Evolutionary conservation across 345 rosid species (phyloP).

Genomic region (Stellera chamaejasme): DNA sequence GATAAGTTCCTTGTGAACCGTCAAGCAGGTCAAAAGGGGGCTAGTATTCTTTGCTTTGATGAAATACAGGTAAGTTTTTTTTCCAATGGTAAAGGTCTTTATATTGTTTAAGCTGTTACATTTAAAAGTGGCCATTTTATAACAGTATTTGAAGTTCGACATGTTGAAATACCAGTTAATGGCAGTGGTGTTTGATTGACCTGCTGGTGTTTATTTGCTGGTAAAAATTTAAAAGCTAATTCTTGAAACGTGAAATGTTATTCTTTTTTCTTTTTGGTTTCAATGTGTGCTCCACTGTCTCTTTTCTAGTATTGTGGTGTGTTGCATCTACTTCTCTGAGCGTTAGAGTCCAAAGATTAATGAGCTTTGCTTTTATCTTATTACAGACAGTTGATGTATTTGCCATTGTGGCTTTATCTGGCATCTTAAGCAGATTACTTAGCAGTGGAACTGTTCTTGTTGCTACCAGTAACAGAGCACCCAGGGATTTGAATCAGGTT

Average conservation of each 20-base stretch:
- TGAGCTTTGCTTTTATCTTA: conserved; percentile 17
- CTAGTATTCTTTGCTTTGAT: conserved; percentile 86
- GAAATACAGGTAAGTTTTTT: conserved; percentile 69
- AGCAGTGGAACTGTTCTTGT: conserved; percentile 83
- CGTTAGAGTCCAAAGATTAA: conserved; percentile 12
- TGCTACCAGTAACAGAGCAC: conserved; percentile 91
- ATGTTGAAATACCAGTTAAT: not conserved
- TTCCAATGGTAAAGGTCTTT: not conserved
- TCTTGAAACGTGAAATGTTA: too few relatives aligned
- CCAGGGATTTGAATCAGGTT: conserved; percentile 86
- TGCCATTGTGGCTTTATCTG: conserved; percentile 98
- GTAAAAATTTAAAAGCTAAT: not conserved
- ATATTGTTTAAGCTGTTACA: too few relatives aligned
- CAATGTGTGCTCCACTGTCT: too few relatives aligned
- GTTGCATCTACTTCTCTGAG: conserved; percentile 8
- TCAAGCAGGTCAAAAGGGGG: conserved; percentile 54
- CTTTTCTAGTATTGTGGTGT: not conserved
- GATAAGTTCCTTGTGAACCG: conserved; percentile 67
- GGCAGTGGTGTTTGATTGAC: not conserved
- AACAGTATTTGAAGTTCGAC: not conserved
- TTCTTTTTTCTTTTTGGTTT: too few relatives aligned
- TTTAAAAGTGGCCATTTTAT: conserved; percentile 4
- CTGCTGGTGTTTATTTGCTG: not conserved
- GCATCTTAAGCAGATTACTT: conserved; percentile 91
- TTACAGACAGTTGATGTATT: conserved; percentile 88